phyloP scores from a whole-genome alignment of 1,284 basidiomycete genomes.

The Cerrena zonata region DNA sequence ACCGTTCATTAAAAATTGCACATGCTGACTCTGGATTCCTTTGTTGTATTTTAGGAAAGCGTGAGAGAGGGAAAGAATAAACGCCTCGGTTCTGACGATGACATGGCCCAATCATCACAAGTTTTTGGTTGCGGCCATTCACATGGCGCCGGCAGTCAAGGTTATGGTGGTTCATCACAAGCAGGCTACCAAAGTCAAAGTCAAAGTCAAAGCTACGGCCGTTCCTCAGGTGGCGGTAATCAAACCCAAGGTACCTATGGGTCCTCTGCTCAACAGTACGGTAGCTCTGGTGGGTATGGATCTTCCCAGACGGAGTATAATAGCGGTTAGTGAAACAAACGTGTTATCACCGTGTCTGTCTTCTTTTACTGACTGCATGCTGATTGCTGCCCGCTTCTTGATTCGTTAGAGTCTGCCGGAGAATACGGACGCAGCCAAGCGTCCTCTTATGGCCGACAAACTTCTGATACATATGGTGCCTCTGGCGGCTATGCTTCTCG shows the following conservation, averaged over 20 bases:
- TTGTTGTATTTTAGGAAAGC: conserved; percentile 21
- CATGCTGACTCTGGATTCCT: neutral
- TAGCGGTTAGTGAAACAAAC: neutral
- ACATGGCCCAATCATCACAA: conserved; percentile 20
- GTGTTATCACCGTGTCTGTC: neutral
- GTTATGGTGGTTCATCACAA: neutral
- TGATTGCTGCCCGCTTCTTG: neutral
- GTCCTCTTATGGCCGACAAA: neutral
- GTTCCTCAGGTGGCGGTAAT: neutral
- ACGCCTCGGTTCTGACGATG: conserved; percentile 31
- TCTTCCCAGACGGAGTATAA: neutral
- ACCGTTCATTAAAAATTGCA: neutral
- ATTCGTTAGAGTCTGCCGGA: neutral
- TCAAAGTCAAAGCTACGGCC: neutral
- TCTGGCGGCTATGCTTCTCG: conserved; percentile 8
- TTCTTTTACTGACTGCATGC: neutral
- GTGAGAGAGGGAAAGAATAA: conserved; percentile 35
- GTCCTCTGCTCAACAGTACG: neutral
- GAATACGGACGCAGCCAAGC: neutral
- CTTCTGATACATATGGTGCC: conserved; percentile 1
- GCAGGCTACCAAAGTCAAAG: too few relatives aligned
- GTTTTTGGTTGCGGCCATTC: conserved; percentile 16
- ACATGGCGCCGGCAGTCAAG: conserved; percentile 2
- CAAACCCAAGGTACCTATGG: conserved; percentile 2
- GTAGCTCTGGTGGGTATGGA: neutral